A percentile compares a stretch with the other conserved stretches of the same genome.
These are phyloP conservation scores for Coniochaeta prunicola DNA, from an alignment of 2,329 filamentous ascomycete genomes.

Conservation along the genomic window DNA sequence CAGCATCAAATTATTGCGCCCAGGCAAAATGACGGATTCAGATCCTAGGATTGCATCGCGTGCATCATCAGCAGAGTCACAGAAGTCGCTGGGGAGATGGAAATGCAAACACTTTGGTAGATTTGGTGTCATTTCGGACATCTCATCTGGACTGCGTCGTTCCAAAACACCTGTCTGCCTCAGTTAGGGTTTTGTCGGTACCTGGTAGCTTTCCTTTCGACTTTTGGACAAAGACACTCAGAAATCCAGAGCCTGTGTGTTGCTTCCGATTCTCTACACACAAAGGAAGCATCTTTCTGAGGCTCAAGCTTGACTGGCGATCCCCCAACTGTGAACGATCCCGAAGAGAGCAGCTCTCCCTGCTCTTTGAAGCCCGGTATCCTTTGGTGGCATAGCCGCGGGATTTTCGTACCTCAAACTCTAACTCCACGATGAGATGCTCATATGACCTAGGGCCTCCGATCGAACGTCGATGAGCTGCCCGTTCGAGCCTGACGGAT, in stretches of 20 bases:
- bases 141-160: background rate
- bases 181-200: too few species aligned
- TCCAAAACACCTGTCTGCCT: background rate
- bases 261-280: too few species aligned
- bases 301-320: too few species aligned
- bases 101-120: background rate
- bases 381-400: background rate
- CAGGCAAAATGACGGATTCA: background rate
- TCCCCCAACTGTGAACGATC: background rate
- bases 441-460: background rate
- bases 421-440: background rate
- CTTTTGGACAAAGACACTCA: too few species aligned
- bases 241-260: too few species aligned
- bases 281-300: too few species aligned
- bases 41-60: background rate
- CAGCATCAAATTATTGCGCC: background rate
- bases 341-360: background rate
- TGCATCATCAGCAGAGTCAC: background rate
- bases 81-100: background rate
- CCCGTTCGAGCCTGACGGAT: background rate
- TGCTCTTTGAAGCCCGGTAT: background rate
- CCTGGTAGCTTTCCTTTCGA: too few species aligned
- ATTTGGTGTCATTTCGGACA: background rate
- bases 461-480: background rate
- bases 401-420: background rate